These are phyloP conservation scores for Lactuca saligna DNA, from an alignment of 129 eudicot species.

Conservation along the genomic window DNA sequence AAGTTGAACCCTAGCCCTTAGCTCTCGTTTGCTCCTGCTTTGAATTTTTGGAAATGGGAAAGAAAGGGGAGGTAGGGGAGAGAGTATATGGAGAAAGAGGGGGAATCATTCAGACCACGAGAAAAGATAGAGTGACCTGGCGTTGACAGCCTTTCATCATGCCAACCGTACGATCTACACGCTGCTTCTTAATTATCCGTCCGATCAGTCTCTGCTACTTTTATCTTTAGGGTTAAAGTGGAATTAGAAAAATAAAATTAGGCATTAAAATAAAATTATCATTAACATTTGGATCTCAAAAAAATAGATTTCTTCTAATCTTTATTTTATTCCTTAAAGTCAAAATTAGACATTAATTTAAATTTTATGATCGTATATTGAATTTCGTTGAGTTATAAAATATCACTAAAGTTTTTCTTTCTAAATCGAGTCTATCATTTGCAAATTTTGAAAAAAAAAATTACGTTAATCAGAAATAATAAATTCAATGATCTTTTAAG, in stretches of 20 bases:
- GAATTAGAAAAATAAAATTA: background rate
- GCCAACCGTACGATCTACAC: slow-evolving; percentile 24
- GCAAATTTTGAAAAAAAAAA: too few species aligned
- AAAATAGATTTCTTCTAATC: too few species aligned
- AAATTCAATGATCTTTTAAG: too few species aligned
- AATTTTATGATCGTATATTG: too few species aligned
- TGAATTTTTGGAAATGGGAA: slow-evolving; percentile 36
- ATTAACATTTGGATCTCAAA: background rate
- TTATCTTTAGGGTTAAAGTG: slow-evolving; percentile 24
- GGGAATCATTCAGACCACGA: slow-evolving; percentile 61
- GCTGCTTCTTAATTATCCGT: slow-evolving; percentile 9
- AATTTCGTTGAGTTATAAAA: too few species aligned
- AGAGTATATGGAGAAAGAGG: slow-evolving; percentile 30
- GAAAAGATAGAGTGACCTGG: slow-evolving; percentile 54
- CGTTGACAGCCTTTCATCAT: slow-evolving; percentile 45
- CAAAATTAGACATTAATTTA: too few species aligned
- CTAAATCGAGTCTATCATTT: too few species aligned
- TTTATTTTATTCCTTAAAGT: too few species aligned
- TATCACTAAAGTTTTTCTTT: too few species aligned
- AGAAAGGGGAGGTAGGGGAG: slow-evolving; percentile 25
- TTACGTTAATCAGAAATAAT: too few species aligned
- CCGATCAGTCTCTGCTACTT: slow-evolving; percentile 22
- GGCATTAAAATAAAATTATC: background rate
- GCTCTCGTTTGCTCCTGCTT: slow-evolving; percentile 4
- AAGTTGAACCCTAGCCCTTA: slow-evolving; percentile 19